Percentiles rank a stretch among this genome's conserved stretches.
Evolutionary conservation across 2,329 filamentous ascomycete genomes (phyloP).

Genomic region (Sarocladium oryzae): DNA sequence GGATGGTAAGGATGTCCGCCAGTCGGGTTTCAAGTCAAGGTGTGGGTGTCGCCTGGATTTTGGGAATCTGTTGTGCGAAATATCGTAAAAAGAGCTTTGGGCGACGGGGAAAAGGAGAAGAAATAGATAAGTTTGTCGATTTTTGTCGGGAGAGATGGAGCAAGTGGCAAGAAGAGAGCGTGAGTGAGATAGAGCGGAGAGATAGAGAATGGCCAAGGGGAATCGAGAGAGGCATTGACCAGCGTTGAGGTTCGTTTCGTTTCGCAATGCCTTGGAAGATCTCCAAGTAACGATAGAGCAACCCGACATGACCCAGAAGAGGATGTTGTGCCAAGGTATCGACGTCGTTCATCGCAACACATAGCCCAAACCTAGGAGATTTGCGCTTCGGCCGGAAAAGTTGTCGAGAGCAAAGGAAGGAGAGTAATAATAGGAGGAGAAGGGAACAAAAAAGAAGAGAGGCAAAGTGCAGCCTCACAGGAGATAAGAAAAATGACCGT

Average conservation of each 20-base stretch:
- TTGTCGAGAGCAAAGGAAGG: constrained; percentile 1
- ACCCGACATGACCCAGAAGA: not conserved
- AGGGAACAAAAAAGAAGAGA: constrained; percentile 10
- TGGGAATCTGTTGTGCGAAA: constrained; percentile 18
- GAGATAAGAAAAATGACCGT: not conserved
- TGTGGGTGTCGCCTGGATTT: constrained; percentile 14
- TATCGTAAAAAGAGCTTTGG: not conserved
- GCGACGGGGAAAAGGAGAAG: constrained; percentile 1
- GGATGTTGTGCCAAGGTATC: not conserved
- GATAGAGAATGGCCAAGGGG: not conserved
- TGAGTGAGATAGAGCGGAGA: constrained; percentile 4
- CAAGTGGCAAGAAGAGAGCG: constrained; percentile 13
- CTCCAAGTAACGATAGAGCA: not conserved
- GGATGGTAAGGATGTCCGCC: constrained; percentile 9
- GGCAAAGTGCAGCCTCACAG: not conserved
- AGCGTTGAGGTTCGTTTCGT: not conserved
- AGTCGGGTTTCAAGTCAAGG: constrained; percentile 10
- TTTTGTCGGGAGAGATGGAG: constrained; percentile 2
- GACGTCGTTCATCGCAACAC: not conserved
- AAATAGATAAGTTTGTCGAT: not conserved
- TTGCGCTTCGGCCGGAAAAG: not conserved
- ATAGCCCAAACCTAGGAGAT: not conserved
- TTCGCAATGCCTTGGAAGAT: not conserved
- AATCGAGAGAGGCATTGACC: not conserved
- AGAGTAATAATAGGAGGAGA: not conserved